A percentile compares a stretch with the other conserved stretches of the same genome.
These are phyloP conservation scores for Jamesozyma gamospora DNA, from an alignment of 805 yeast genomes.

Conservation along the genomic window DNA sequence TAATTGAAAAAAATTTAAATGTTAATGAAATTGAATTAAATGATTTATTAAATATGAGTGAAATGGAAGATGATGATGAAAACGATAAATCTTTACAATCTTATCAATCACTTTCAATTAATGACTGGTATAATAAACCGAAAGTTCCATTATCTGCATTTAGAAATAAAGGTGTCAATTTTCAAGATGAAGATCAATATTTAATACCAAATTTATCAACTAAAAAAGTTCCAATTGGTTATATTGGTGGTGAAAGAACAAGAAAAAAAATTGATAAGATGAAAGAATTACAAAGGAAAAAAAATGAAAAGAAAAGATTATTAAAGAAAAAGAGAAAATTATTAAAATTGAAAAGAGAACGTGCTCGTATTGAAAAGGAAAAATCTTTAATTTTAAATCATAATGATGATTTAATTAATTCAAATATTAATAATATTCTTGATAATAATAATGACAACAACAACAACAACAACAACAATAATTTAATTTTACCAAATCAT, in stretches of 20 bases:
- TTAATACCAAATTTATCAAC: constrained; percentile 23
- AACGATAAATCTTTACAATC: constrained; percentile 38
- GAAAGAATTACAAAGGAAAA: constrained; percentile 28
- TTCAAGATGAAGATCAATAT: constrained; percentile 26
- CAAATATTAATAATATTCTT: not conserved
- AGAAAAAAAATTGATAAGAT: constrained; percentile 28
- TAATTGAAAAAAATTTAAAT: not conserved
- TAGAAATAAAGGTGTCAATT: constrained; percentile 58
- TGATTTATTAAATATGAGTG: constrained; percentile 81
- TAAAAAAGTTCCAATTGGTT: constrained; percentile 29
- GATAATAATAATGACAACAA: too few relatives aligned
- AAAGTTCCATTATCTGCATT: constrained; percentile 82
- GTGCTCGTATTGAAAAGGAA: constrained; percentile 24
- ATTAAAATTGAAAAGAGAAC: constrained; percentile 24
- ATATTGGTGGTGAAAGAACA: constrained; percentile 29
- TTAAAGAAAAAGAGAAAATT: constrained; percentile 28
- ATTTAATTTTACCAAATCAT: not conserved
- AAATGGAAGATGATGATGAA: constrained; percentile 64
- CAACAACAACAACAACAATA: not conserved
- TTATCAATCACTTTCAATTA: constrained; percentile 27
- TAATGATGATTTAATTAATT: not conserved
- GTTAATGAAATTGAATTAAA: constrained; percentile 46
- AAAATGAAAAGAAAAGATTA: constrained; percentile 26
- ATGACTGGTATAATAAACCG: constrained; percentile 34
- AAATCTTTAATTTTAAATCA: constrained; percentile 3